Evolutionary conservation across 2,329 filamentous ascomycete genomes (phyloP), one percentile per base, ranked within the genome.

Genomic region (Meredithiella fracta): DNA sequence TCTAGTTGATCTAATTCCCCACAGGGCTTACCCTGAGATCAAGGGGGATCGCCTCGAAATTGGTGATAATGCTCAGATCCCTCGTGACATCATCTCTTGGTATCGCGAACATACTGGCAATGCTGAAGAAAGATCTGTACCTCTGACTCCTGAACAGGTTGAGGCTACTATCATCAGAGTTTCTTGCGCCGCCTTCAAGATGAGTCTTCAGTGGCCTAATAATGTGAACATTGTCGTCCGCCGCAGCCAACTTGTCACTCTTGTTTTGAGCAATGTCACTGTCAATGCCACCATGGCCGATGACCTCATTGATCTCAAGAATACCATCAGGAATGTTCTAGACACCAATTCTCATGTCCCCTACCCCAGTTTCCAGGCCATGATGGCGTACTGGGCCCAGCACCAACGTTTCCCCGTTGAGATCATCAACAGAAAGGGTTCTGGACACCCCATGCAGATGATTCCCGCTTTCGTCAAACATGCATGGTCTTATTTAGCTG

Each of bases 401-500:
- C 20, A 38, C 11, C 50, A 52, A 20, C 31, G 50, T 23, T 22
- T 52, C 3, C 34, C 50, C 7, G 20, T 20, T 7, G 34, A 25
- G 14, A 31, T 58, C 25, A 65, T 83, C 52, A 26, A 22, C 6
- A 23, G 8, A 15, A 22, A 8, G 23, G 29, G 29, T 15, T 52
- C 50, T 23, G 34, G 50, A 26, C 31, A 52, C 22, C 50, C 50
- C 17, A 83, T 74, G 56, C 74, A 71, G 56, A 69, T 94, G 7
- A 77, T 91, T 3, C 74, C 79, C 20, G 74, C 78, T 26, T 70
- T 97, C 22, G 81, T 92, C 15, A 73, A 73, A 1, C 77, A 83
- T 56, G 75, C 91, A 0, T 98, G 92, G 92, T 67, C 72, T 3
- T 88, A 86, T 63, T 70, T 98, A 40, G 86, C 88, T 0, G 83